Evolutionary conservation across 768 basidiomycete genomes (phyloP).

Genomic region (Phlebiopsis flavidoalba): DNA sequence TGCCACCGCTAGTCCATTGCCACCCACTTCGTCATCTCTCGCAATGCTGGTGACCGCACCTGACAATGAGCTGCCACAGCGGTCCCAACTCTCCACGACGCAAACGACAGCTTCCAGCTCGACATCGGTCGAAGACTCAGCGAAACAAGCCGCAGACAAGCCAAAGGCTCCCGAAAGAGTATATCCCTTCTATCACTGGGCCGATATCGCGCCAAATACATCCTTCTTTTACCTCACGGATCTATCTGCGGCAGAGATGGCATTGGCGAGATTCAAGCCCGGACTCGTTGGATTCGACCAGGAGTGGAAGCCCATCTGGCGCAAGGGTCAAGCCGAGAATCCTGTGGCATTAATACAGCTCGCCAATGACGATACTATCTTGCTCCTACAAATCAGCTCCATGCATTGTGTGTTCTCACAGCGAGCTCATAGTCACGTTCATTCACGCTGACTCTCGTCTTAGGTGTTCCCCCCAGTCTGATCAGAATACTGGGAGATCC

Average conservation of each 20-base stretch:
- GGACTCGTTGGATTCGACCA: constrained; percentile 60
- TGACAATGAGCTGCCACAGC: not conserved
- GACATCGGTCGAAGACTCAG: not conserved
- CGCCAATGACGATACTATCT: constrained; percentile 46
- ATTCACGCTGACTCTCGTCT: not conserved
- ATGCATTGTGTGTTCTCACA: constrained; percentile 41
- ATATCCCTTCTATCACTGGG: constrained; percentile 18
- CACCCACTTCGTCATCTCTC: not conserved
- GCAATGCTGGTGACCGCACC: not conserved
- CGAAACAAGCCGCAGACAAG: not conserved
- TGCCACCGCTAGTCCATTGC: not conserved
- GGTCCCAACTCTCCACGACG: not conserved
- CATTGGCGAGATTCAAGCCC: constrained; percentile 14
- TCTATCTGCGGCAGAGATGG: constrained; percentile 11
- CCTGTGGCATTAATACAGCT: constrained; percentile 74
- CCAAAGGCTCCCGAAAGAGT: not conserved
- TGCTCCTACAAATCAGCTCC: constrained; percentile 60
- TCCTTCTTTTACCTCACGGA: constrained; percentile 20
- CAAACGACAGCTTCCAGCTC: not conserved
- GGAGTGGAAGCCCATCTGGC: constrained; percentile 69
- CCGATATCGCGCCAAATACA: constrained; percentile 14
- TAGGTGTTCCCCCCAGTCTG: constrained; percentile 30
- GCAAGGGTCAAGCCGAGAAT: constrained; percentile 52
- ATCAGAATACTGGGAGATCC: constrained; percentile 47
- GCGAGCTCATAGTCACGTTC: not conserved